phyloP scores from a whole-genome alignment of 495 filamentous ascomycete genomes.

The Rhizodiscina lignyota region DNA sequence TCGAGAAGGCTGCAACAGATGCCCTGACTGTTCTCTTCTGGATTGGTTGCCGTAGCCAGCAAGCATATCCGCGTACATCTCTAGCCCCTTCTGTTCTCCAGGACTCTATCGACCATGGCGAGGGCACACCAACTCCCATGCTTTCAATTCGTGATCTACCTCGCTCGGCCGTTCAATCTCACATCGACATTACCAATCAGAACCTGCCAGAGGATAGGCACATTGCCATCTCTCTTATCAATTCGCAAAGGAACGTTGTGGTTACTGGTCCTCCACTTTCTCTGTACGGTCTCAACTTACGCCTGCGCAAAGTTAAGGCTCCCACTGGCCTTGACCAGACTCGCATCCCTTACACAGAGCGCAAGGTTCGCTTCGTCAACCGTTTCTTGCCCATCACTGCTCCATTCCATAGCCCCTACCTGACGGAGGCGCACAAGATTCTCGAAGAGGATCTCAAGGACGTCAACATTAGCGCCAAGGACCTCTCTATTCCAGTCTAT shows the following conservation, averaged over 20 bases:
- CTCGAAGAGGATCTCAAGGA: constrained; percentile 78
- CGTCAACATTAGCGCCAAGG: constrained; percentile 48
- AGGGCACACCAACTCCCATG: constrained; percentile 93
- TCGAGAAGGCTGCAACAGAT: constrained; percentile 55
- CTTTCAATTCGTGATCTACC: constrained; percentile 89
- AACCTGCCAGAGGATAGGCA: constrained; percentile 85
- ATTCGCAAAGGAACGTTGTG: constrained; percentile 92
- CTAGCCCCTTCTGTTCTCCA: constrained; percentile 82
- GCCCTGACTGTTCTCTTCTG: constrained; percentile 94
- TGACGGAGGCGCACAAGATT: constrained; percentile 58
- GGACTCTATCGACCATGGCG: constrained; percentile 85
- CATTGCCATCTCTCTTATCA: constrained; percentile 86
- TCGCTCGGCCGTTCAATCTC: constrained; percentile 68
- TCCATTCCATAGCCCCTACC: constrained; percentile 92
- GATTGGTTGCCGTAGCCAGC: constrained; percentile 97
- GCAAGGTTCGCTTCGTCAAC: constrained; percentile 92
- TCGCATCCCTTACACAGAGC: constrained; percentile 80
- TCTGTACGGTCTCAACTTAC: constrained; percentile 85
- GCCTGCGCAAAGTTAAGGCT: constrained; percentile 88
- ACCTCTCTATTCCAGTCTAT: constrained; percentile 67
- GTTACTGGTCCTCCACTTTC: constrained; percentile 93
- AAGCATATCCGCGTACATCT: constrained; percentile 88
- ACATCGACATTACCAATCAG: constrained; percentile 90
- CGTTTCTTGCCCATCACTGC: constrained; percentile 94
- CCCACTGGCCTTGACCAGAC: constrained; percentile 94